Base-by-base conservation (phyloP, 352 stramenopile genomes). In the Pythium brassicae region DNA sequence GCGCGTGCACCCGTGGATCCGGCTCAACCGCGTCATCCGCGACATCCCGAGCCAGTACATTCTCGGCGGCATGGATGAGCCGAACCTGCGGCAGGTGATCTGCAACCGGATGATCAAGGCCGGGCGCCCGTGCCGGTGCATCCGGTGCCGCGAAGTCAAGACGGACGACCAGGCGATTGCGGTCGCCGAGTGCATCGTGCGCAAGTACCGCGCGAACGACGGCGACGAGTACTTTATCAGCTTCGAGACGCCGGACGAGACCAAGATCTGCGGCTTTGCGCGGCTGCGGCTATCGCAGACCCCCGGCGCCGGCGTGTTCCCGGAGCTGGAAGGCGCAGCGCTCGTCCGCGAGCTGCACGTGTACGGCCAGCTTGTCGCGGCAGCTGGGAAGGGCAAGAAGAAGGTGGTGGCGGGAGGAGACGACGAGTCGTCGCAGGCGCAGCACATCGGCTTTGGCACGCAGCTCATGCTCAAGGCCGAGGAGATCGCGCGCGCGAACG, bases 11-110 rank as follows among this genome's bases (percentile, higher is more conserved):
- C 92, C 92, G n/a, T 98, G 90, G 90, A 97, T 97, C 58, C 88
- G 92, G 5, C 74, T 97, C 14, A 97, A 98, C 66, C 88, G 92
- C 27, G 87, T 98, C 27, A 96, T 98, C 49, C 87, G 92, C 3
- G 92, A 98, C 63, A 97, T 98, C 63, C 92, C 92, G 23, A 96
- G 87, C 57, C 85, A 96, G 68, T 97, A 97, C 61, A 97, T 98
- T 66, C 67, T 96, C 23, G 92, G 90, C 52, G 92, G 92, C 34
- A 91, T 96, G 74, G 87, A 97, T 63, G 87, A 95, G 39, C 89
- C 90, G 12, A 97, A 97, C 66, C 55, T 97, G 62, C 87, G 90
- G 14, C 90, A 98, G 60, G 85, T 93, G 32, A 92, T 97, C 40
- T 68, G 78, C 59, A 86, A 87, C 51, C 74, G 72, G n/a, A 96